Conservation (phyloP, 495 filamentous ascomycete species). For the Penicillium bialowiezense region DNA sequence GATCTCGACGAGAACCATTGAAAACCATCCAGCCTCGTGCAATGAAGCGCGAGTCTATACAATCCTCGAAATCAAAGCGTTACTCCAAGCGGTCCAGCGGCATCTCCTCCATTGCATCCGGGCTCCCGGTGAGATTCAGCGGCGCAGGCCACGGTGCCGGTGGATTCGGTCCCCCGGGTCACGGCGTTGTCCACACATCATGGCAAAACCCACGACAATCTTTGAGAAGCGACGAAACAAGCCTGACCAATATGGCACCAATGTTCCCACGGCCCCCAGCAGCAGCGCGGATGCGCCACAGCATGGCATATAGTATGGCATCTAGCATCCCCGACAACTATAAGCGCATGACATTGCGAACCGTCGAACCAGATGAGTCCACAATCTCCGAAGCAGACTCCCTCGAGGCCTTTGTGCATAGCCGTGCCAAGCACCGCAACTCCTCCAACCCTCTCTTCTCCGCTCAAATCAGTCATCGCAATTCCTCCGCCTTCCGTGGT, state of each 20-base stretch:
- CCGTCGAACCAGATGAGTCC: slow-evolving; percentile 35
- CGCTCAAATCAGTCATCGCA: slow-evolving; percentile 34
- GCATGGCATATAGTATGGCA: slow-evolving; percentile 28
- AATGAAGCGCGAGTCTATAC: slow-evolving; percentile 40
- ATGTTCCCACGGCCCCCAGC: slow-evolving; percentile 40
- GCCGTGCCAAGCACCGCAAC: slow-evolving; percentile 42
- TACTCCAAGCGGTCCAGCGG: slow-evolving; percentile 47
- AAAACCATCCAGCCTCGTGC: slow-evolving; percentile 40
- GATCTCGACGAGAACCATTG: slow-evolving; percentile 38
- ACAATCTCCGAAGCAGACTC: slow-evolving; percentile 43
- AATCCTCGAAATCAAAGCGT: slow-evolving; percentile 39
- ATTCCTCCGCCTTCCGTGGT: slow-evolving; percentile 35
- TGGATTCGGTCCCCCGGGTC: slow-evolving; percentile 44
- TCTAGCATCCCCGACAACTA: slow-evolving; percentile 30
- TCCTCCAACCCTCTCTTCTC: slow-evolving; percentile 45
- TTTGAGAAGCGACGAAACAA: slow-evolving; percentile 39
- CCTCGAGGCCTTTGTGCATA: slow-evolving; percentile 45
- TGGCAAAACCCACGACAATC: slow-evolving; percentile 46
- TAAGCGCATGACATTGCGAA: slow-evolving; percentile 33
- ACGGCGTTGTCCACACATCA: slow-evolving; percentile 43
- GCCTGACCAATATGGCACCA: slow-evolving; percentile 33
- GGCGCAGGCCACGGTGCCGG: slow-evolving; percentile 51
- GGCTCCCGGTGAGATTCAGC: slow-evolving; percentile 39
- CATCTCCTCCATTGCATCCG: slow-evolving; percentile 37
- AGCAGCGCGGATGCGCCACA: slow-evolving; percentile 25